These are phyloP conservation scores for Marchantia paleacea DNA, from an alignment of 225 moss, liverwort and hornwort genomes.

Conservation along the genomic window DNA sequence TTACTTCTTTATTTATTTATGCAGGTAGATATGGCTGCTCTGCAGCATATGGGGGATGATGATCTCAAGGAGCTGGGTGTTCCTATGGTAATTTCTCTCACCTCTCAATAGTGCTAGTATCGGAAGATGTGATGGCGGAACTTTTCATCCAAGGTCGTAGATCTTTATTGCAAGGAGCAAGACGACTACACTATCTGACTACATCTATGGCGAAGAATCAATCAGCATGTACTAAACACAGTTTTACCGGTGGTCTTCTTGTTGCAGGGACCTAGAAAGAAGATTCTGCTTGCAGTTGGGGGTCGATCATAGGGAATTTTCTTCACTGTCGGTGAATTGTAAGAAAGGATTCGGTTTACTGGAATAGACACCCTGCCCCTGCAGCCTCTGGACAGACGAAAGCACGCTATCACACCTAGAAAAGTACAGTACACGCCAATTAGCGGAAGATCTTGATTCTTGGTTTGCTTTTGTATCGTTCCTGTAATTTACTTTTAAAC, in stretches of 20 bases:
- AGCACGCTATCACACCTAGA: slow-evolving; percentile 9
- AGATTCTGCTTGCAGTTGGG: slow-evolving; percentile 77
- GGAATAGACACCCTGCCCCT: background rate
- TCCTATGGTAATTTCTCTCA: slow-evolving; percentile 59
- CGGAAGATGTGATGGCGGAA: background rate
- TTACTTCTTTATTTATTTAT: background rate
- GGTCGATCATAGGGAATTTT: slow-evolving; percentile 43
- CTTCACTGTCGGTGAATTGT: background rate
- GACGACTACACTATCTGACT: too few species aligned
- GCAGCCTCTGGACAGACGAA: background rate
- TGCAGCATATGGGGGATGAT: slow-evolving; percentile 83
- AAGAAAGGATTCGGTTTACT: slow-evolving; percentile 8
- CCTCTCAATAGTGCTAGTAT: background rate
- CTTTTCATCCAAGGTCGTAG: too few species aligned
- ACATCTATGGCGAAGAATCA: background rate
- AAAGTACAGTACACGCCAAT: slow-evolving; percentile 3
- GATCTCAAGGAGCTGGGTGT: slow-evolving; percentile 93
- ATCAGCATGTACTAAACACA: background rate
- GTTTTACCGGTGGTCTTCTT: background rate
- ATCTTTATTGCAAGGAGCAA: background rate
- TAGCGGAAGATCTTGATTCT: slow-evolving; percentile 7
- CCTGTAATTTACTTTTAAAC: slow-evolving; percentile 11
- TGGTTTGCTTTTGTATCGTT: slow-evolving; percentile 9
- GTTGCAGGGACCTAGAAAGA: slow-evolving; percentile 85
- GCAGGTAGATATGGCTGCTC: slow-evolving; percentile 88